phyloP scores from a whole-genome alignment of 345 rosid genomes.

The Excoecaria agallocha region DNA sequence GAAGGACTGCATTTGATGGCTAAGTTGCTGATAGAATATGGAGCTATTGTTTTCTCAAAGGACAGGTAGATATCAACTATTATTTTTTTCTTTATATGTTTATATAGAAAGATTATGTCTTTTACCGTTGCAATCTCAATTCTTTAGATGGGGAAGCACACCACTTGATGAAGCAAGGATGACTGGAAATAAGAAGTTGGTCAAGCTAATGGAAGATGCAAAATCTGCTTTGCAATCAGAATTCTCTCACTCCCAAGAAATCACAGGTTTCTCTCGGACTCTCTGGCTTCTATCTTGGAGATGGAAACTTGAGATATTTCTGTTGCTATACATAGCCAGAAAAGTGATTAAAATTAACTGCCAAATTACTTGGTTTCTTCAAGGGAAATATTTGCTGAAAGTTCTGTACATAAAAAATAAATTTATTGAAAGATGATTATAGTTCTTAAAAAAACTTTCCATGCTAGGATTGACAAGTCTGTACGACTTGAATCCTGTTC shows the following conservation, averaged over 20 bases:
- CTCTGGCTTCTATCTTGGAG: background rate
- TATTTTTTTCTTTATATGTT: background rate
- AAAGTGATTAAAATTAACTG: too few relatives aligned
- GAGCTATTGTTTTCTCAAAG: slow-evolving; percentile 70
- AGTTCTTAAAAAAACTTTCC: too few relatives aligned
- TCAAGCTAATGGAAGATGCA: slow-evolving; percentile 69
- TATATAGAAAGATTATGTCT: background rate
- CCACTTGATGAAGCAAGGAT: slow-evolving; percentile 69
- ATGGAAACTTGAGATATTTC: background rate
- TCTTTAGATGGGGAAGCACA: slow-evolving; percentile 80
- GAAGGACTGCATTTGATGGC: slow-evolving; percentile 79
- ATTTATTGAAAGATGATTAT: too few relatives aligned
- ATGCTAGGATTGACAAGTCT: too few relatives aligned
- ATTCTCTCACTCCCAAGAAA: slow-evolving; percentile 29
- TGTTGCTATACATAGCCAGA: background rate
- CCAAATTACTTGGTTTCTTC: too few relatives aligned
- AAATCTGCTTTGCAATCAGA: slow-evolving; percentile 44
- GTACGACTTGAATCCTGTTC: too few relatives aligned
- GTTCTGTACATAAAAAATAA: too few relatives aligned
- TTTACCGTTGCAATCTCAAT: background rate
- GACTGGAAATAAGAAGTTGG: slow-evolving; percentile 80
- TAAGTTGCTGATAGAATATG: slow-evolving; percentile 69
- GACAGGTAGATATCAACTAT: slow-evolving; percentile 55
- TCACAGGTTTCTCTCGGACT: slow-evolving; percentile 43
- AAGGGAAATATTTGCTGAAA: too few relatives aligned